phyloP scores from a whole-genome alignment of 164 flowering plant species.

The Litsea cubeba region DNA sequence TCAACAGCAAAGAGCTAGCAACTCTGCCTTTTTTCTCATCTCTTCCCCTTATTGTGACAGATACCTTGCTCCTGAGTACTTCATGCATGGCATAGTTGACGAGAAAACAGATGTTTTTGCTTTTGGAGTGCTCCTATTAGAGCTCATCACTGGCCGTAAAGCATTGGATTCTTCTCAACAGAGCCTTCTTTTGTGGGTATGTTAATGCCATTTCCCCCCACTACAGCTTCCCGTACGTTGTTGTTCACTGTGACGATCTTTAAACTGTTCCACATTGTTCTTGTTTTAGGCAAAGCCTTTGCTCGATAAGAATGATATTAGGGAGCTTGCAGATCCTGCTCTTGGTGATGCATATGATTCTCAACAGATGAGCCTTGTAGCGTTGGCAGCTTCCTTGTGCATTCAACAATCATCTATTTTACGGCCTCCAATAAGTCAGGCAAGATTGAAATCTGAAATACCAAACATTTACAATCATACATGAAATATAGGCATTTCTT shows the following conservation, averaged over 20 bases:
- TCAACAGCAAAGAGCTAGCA: not conserved
- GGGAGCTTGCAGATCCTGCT: conserved; percentile 65
- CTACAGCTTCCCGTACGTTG: not conserved
- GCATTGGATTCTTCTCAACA: conserved; percentile 65
- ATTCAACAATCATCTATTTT: conserved; percentile 39
- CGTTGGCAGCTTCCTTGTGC: conserved; percentile 55
- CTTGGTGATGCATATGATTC: conserved; percentile 41
- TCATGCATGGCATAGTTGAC: conserved; percentile 90
- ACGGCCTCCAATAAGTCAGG: conserved; percentile 84
- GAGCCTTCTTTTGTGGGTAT: conserved; percentile 91
- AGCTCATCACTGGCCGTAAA: conserved; percentile 75
- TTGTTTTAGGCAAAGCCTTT: conserved; percentile 75
- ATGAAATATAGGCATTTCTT: not conserved
- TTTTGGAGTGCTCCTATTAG: conserved; percentile 76
- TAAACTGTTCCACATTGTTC: not conserved
- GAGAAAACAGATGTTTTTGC: conserved; percentile 95
- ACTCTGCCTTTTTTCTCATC: not conserved
- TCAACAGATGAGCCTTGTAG: conserved; percentile 46
- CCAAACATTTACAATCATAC: not conserved
- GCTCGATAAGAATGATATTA: conserved; percentile 27
- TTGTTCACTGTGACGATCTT: not conserved
- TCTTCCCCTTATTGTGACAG: conserved; percentile 31
- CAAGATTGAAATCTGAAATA: conserved; percentile 14
- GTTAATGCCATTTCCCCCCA: conserved; percentile 18
- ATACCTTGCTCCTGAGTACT: conserved; percentile 92